Conservation (phyloP, 805 yeast species). For the Candida hispaniensis region DNA sequence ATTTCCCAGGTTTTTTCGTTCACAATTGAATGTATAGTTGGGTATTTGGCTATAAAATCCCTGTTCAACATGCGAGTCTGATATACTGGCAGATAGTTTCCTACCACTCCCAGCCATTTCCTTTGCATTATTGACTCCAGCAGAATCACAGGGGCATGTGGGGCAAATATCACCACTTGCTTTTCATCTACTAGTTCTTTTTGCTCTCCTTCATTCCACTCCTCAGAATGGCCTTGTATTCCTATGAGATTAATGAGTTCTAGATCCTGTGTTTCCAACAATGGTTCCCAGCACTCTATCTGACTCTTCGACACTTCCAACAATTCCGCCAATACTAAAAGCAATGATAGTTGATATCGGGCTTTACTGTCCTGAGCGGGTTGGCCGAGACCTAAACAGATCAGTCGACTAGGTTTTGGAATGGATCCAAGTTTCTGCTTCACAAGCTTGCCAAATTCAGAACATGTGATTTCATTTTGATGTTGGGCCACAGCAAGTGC, state of each 20-base stretch:
- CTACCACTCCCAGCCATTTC: slow-evolving; percentile 29
- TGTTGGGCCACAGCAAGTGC: no score
- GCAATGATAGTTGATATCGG: slow-evolving; percentile 52
- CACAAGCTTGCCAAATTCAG: no score
- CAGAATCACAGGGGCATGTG: slow-evolving; percentile 59
- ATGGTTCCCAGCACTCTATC: slow-evolving; percentile 56
- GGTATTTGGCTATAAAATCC: slow-evolving; percentile 37
- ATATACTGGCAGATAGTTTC: slow-evolving; percentile 43
- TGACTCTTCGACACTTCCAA: slow-evolving; percentile 19
- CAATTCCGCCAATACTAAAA: slow-evolving; percentile 34
- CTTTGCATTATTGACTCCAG: slow-evolving; percentile 1
- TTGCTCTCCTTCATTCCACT: slow-evolving; percentile 15
- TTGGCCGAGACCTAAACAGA: slow-evolving; percentile 66
- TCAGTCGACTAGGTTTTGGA: no score
- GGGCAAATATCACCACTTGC: slow-evolving; percentile 43
- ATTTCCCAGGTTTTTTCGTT: slow-evolving; percentile 16
- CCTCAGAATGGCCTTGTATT: slow-evolving; percentile 24
- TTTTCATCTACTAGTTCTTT: not conserved
- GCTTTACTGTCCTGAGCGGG: slow-evolving; percentile 51
- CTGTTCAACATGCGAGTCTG: slow-evolving; percentile 39
- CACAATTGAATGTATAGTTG: slow-evolving; percentile 34
- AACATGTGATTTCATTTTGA: no score
- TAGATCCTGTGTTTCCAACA: slow-evolving; percentile 40
- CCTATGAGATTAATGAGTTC: slow-evolving; percentile 27
- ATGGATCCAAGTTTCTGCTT: no score